phyloP scores from a whole-genome alignment of 345 rosid genomes.

The Dimocarpus longan region DNA sequence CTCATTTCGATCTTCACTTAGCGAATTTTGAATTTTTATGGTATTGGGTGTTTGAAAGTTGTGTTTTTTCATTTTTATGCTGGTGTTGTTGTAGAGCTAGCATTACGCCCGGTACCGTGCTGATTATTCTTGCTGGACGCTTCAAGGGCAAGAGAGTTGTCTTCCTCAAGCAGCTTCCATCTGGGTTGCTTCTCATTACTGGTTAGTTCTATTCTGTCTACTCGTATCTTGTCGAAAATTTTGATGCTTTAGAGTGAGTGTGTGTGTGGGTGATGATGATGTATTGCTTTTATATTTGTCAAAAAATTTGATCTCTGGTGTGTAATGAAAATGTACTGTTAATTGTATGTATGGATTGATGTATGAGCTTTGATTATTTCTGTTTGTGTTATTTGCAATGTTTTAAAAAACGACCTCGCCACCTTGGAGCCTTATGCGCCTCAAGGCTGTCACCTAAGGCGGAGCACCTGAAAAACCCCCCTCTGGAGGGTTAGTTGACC shows the following conservation, averaged over 20 bases:
- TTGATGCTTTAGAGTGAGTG: not conserved
- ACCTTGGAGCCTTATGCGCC: no score
- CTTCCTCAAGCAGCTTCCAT: conserved; percentile 77
- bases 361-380: not conserved
- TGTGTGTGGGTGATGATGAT: not conserved
- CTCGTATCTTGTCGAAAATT: no score
- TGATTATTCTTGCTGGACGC: conserved; percentile 78
- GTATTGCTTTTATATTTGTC: not conserved
- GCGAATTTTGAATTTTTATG: not conserved
- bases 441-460: no score
- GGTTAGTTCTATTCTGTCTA: conserved; percentile 41
- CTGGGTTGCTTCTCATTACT: conserved; percentile 81
- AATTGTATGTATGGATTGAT: not conserved
- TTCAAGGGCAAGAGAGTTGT: conserved; percentile 91
- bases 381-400: no score
- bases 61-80: no score
- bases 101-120: conserved; percentile 67
- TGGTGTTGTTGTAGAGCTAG: conserved; percentile 46
- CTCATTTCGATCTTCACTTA: not conserved
- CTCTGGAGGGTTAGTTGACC: no score
- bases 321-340: no score
- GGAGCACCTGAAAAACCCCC: no score
- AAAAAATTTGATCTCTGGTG: no score
- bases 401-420: no score
- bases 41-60: not conserved